Conservation (phyloP, 2,329 filamentous ascomycete genomes). For the Dryadomyces sulphureus region DNA sequence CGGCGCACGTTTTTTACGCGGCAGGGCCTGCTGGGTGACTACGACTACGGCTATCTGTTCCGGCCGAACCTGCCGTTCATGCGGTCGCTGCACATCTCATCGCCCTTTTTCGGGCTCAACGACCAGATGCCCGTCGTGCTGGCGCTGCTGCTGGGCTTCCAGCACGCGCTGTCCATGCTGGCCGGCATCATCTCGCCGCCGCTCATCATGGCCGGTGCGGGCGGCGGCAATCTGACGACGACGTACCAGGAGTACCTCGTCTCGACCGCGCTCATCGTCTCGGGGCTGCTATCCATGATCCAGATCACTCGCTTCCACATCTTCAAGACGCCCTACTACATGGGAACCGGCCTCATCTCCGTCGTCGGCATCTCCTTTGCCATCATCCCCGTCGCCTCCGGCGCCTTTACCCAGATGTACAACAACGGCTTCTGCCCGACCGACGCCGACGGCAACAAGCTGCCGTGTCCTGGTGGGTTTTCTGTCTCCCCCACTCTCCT, state of each 20-base stretch:
- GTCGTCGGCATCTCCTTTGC: constrained; percentile 69
- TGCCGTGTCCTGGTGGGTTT: constrained; percentile 45
- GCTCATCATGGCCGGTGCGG: constrained; percentile 49
- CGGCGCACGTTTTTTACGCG: constrained; percentile 36
- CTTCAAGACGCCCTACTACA: constrained; percentile 52
- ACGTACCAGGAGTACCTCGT: constrained; percentile 61
- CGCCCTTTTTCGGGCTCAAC: constrained; percentile 74
- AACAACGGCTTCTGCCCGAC: constrained; percentile 50
- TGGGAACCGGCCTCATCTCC: constrained; percentile 62
- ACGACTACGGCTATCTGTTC: constrained; percentile 87
- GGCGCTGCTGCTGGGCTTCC: constrained; percentile 60
- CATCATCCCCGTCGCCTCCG: constrained; percentile 58
- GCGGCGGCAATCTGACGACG: constrained; percentile 46
- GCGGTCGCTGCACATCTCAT: constrained; percentile 39
- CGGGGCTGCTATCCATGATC: constrained; percentile 56
- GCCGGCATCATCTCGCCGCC: constrained; percentile 65
- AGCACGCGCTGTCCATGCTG: constrained; percentile 67
- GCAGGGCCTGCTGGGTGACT: constrained; percentile 67
- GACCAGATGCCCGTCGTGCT: constrained; percentile 64
- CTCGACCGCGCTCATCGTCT: constrained; percentile 65
- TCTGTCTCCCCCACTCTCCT: neutral
- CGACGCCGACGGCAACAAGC: constrained; percentile 43
- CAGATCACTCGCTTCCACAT: constrained; percentile 70
- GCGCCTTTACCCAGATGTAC: constrained; percentile 67
- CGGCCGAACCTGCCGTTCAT: constrained; percentile 71